Evolutionary conservation across 2,329 filamentous ascomycete genomes (phyloP).

Genomic region (Paramyrothecium sp.): DNA sequence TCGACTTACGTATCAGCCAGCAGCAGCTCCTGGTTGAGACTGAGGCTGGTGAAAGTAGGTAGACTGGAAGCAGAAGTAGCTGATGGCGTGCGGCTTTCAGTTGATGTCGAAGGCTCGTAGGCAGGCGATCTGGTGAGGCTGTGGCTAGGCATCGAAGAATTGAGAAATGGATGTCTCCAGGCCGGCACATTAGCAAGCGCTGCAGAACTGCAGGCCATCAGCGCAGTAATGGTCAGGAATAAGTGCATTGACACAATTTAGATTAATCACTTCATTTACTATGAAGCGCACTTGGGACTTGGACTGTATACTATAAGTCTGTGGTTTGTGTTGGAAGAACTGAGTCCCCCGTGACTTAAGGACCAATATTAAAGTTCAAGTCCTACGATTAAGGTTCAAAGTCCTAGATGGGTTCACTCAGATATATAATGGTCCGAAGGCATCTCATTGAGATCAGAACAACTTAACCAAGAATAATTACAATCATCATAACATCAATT

Average conservation of each 20-base stretch:
- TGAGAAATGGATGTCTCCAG: neutral
- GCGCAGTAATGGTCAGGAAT: neutral
- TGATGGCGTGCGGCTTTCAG: neutral
- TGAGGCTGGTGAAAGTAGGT: neutral
- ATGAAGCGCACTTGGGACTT: too few relatives aligned
- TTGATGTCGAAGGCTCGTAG: neutral
- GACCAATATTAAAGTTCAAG: too few relatives aligned
- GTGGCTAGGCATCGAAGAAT: neutral
- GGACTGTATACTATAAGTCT: too few relatives aligned
- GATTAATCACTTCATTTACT: too few relatives aligned
- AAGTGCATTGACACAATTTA: constrained; percentile 1
- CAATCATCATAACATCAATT: too few relatives aligned
- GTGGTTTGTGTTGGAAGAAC: too few relatives aligned
- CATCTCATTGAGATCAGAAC: too few relatives aligned
- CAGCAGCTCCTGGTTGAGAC: neutral
- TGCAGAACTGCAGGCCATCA: neutral
- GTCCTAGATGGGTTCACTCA: too few relatives aligned
- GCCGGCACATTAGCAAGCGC: neutral
- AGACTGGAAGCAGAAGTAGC: neutral
- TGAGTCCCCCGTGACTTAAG: too few relatives aligned
- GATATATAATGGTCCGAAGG: too few relatives aligned
- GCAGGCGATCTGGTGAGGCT: neutral
- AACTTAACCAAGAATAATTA: too few relatives aligned
- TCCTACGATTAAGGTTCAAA: too few relatives aligned
- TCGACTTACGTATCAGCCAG: neutral